These are phyloP conservation scores for Paecilomyces formosus DNA, from an alignment of 2,329 filamentous ascomycete species.

Conservation along the genomic window DNA sequence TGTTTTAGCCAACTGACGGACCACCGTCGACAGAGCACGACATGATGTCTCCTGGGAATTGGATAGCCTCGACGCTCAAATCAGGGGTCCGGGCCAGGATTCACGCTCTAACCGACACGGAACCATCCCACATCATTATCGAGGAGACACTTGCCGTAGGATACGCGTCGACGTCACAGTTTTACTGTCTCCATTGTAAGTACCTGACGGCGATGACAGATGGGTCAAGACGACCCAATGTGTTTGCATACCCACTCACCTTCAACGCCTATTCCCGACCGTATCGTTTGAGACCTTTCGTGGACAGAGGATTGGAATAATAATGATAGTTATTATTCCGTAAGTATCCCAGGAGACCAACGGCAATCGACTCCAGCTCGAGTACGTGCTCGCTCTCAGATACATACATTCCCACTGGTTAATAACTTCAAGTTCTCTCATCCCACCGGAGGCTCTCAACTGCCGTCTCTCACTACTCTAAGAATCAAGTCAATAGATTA, in stretches of 20 bases:
- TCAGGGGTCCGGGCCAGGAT: neutral
- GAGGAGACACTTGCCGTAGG: neutral
- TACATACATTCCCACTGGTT: too few relatives aligned
- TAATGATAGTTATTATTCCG: too few relatives aligned
- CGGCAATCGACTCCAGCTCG: too few relatives aligned
- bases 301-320: too few relatives aligned
- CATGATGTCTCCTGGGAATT: neutral
- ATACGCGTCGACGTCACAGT: neutral
- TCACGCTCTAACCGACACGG: neutral
- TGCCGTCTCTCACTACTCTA: neutral
- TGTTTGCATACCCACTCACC: too few relatives aligned
- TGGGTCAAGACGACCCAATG: neutral
- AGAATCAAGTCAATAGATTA: neutral
- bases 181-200: neutral
- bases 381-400: too few relatives aligned
- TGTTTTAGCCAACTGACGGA: neutral
- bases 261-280: too few relatives aligned
- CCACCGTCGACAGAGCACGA: neutral
- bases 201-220: neutral
- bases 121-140: neutral
- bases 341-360: too few relatives aligned
- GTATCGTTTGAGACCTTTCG: too few relatives aligned
- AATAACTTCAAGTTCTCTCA: too few relatives aligned
- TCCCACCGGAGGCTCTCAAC: too few relatives aligned
- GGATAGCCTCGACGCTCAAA: neutral